These are phyloP conservation scores for Fraxinus pennsylvanica DNA, from an alignment of 257 asterid genomes.

Conservation along the genomic window DNA sequence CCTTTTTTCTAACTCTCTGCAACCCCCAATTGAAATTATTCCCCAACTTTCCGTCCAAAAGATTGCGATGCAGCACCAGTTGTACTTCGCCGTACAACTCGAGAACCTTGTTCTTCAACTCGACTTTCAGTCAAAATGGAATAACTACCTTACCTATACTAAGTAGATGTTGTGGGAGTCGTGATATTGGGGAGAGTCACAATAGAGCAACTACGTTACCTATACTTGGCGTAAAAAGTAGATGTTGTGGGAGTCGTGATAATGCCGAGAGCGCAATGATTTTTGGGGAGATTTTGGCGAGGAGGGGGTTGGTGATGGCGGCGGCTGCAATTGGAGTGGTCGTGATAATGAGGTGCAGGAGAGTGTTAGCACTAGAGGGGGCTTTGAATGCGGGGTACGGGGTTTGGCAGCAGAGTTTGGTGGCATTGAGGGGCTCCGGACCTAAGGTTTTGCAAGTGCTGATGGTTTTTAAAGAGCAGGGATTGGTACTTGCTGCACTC, in stretches of 20 bases:
- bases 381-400: constrained; percentile 50
- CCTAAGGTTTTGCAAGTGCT: constrained; percentile 80
- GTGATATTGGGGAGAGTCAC: constrained; percentile 20
- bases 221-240: constrained; percentile 14
- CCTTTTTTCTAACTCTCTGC: constrained; percentile 30
- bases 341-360: constrained; percentile 54
- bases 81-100: constrained; percentile 34
- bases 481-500: constrained; percentile 76
- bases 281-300: constrained; percentile 38
- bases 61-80: constrained; percentile 30
- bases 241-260: constrained; percentile 29
- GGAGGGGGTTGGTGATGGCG: constrained; percentile 51
- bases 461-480: constrained; percentile 80
- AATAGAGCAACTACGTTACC: constrained; percentile 12
- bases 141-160: constrained; percentile 15
- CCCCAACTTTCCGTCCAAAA: constrained; percentile 32
- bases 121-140: neutral
- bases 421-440: constrained; percentile 67
- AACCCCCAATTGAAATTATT: constrained; percentile 29
- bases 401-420: constrained; percentile 58
- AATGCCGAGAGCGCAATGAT: constrained; percentile 18
- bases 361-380: constrained; percentile 66
- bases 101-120: constrained; percentile 23
- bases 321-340: constrained; percentile 61
- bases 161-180: constrained; percentile 27